phyloP scores from a whole-genome alignment of 768 basidiomycete genomes.

The Clitopilus hobsonii region DNA sequence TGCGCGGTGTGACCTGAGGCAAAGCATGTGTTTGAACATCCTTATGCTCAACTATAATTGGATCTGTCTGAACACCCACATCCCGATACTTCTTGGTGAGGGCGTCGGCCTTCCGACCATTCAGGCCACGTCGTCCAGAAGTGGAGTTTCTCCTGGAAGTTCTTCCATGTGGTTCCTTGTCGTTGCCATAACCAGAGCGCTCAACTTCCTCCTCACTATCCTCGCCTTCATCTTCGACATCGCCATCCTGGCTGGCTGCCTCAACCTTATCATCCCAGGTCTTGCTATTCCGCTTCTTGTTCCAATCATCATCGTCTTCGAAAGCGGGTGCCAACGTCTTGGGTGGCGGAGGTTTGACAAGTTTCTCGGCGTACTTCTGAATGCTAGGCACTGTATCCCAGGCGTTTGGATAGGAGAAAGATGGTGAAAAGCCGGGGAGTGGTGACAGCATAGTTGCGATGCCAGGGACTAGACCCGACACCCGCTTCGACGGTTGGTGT shows the following conservation, averaged over 20 bases:
- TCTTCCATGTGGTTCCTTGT: constrained; percentile 21
- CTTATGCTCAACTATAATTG: constrained; percentile 47
- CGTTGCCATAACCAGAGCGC: constrained; percentile 30
- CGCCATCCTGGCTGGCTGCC: constrained; percentile 75
- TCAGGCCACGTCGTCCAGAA: background rate
- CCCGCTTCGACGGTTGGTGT: constrained; percentile 16
- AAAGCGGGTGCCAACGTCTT: constrained; percentile 43
- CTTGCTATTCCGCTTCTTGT: constrained; percentile 28
- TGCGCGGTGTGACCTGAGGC: constrained; percentile 12
- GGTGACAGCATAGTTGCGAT: constrained; percentile 26
- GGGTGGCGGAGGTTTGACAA: constrained; percentile 46
- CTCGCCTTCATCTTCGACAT: constrained; percentile 73
- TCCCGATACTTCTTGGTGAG: constrained; percentile 48
- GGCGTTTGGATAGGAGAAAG: constrained; percentile 69
- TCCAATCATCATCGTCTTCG: constrained; percentile 32
- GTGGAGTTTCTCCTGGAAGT: background rate
- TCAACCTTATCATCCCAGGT: constrained; percentile 57
- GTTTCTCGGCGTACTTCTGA: constrained; percentile 63
- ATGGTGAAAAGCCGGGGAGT: constrained; percentile 47
- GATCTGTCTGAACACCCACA: constrained; percentile 68
- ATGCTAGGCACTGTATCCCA: constrained; percentile 85
- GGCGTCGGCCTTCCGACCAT: background rate
- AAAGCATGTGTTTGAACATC: constrained; percentile 53
- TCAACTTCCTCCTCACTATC: constrained; percentile 34
- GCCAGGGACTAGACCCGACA: constrained; percentile 9